A percentile compares a stretch with the other conserved stretches of the same genome.
These are phyloP conservation scores for Ambrosiella cleistominuta DNA, from an alignment of 2,329 filamentous ascomycete genomes.

Conservation along the genomic window DNA sequence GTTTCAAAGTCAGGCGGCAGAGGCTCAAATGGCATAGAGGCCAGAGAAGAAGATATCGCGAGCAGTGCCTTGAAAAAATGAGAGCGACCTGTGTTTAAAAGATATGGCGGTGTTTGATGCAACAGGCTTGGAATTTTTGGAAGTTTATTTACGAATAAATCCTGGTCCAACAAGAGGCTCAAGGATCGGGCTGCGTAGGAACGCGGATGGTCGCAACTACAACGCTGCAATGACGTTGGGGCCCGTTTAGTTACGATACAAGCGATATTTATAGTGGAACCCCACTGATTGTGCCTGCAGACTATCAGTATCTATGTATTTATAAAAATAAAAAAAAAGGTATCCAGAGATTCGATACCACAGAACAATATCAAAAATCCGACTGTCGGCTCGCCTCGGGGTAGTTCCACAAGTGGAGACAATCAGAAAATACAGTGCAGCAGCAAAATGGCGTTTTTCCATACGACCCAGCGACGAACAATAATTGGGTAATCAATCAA, in stretches of 20 bases:
- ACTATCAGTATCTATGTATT: too few relatives aligned
- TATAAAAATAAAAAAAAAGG: too few relatives aligned
- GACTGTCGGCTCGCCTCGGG: too few relatives aligned
- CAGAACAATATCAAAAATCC: too few relatives aligned
- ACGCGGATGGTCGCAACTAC: not conserved
- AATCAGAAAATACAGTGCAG: too few relatives aligned
- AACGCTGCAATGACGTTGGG: not conserved
- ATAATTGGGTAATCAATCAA: too few relatives aligned
- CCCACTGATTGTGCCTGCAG: too few relatives aligned
- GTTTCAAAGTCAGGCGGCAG: slow-evolving; percentile 1
- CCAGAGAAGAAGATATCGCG: slow-evolving; percentile 24
- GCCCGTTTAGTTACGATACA: not conserved
- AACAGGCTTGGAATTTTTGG: too few relatives aligned
- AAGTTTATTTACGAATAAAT: not conserved
- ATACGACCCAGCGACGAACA: too few relatives aligned
- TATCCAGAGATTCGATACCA: too few relatives aligned
- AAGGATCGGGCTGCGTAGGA: not conserved
- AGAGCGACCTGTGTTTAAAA: slow-evolving; percentile 24
- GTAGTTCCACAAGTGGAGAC: too few relatives aligned
- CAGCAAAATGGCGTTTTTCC: too few relatives aligned
- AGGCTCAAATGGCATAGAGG: slow-evolving; percentile 14
- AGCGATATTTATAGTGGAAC: not conserved
- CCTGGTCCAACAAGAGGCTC: not conserved
- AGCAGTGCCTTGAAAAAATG: slow-evolving; percentile 43
- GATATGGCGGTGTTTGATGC: slow-evolving; percentile 4